A percentile compares a stretch with the other conserved stretches of the same genome.
Evolutionary conservation across 2,329 filamentous ascomycete genomes (phyloP).

Genomic region (Elsinoe ampelina): DNA sequence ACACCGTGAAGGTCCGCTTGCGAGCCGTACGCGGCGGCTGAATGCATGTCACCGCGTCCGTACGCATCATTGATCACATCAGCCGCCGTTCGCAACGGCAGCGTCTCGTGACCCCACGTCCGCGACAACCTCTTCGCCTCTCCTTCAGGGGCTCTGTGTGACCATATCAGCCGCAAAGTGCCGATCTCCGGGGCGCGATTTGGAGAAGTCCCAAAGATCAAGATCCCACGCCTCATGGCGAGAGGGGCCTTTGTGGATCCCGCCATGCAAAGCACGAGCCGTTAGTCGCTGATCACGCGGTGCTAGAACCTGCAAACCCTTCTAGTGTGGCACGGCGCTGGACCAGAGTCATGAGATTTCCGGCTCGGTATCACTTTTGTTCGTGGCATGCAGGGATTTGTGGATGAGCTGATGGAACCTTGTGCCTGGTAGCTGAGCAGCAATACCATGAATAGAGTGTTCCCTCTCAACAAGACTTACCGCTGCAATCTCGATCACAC

Average conservation of each 20-base stretch:
- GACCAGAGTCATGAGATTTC: too few relatives aligned
- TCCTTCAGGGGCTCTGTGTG: not conserved
- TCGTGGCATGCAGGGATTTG: too few relatives aligned
- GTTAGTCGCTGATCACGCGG: not conserved
- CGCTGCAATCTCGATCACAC: too few relatives aligned
- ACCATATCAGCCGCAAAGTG: not conserved
- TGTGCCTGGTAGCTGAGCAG: too few relatives aligned
- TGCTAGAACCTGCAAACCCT: not conserved
- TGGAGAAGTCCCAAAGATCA: not conserved
- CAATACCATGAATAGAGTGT: too few relatives aligned
- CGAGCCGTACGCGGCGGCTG: not conserved
- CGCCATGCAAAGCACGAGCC: not conserved
- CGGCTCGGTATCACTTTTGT: too few relatives aligned
- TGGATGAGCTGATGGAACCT: too few relatives aligned
- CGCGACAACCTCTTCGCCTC: not conserved
- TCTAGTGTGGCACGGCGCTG: not conserved
- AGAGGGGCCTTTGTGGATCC: not conserved
- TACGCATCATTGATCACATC: not conserved
- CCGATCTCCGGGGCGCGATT: not conserved
- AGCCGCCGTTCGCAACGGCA: not conserved
- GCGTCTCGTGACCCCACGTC: not conserved
- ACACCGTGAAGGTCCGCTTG: too few relatives aligned
- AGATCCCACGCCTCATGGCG: not conserved
- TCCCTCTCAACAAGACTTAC: too few relatives aligned
- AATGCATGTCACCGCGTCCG: not conserved